Evolutionary conservation across 345 rosid genomes (phyloP), one percentile per base, ranked within the genome.

Genomic region (Theobroma cacao): DNA sequence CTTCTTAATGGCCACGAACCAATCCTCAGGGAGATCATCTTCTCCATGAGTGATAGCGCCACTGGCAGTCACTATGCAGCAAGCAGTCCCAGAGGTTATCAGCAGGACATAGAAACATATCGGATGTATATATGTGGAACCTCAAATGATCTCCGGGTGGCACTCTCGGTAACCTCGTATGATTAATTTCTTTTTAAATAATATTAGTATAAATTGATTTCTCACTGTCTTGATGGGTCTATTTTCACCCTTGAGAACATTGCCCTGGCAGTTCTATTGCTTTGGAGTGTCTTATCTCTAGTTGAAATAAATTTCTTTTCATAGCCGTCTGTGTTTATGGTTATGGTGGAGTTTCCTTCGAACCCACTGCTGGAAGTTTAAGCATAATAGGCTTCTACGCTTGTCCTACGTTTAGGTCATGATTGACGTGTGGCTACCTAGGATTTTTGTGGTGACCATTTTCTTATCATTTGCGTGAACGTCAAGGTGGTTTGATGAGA

Each of bases 1-100:
- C 94, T 90, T 79, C 91, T 96, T 7, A 96, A 94, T 63, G 97
- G 99, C 55, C 99, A 96, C 20, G 99, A 96, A 82, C 99, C 99
- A 0, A 84, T 87, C 62, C 81, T 86, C 48, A 82, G 99, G 81
- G 99, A 96, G 83, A 89, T 92, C 12, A 81, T 94, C 82, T 94
- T 96, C 74, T 87, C 95, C 8, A 79, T 79, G 74, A 88, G 85
- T 1, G 97, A 95, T 33, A 82, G 76, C 30, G 81, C 84, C 70
- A 81, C 85, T 47, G 90, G 85, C 36, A 85, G 80, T 81, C 94
- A 90, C 48, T 90, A 92, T 11, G 92, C 98, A 0, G 84, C 85
- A 55, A 59, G 68, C 77, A 84, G 74, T 65, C 79, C 84, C 2
- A 76, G 62, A 41, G 82, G 82, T 55, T 58, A 73, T 38, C 82